Conservation (phyloP, 2,329 filamentous ascomycete species). For the Botrytis galanthina region DNA sequence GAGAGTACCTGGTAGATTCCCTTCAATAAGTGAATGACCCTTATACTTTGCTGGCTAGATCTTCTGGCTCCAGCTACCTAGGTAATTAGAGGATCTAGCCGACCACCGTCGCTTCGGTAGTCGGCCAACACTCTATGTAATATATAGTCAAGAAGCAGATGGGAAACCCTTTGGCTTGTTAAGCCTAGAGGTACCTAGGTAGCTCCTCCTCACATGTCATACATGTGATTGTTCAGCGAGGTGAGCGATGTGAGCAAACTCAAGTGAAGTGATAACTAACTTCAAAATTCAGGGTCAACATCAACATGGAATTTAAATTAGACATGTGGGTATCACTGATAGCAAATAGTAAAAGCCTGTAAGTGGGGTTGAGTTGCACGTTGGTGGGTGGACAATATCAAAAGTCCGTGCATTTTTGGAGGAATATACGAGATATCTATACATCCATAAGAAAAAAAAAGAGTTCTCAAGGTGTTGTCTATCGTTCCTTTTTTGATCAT, state of each 20-base stretch:
- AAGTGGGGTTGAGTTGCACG: slow-evolving; percentile 5
- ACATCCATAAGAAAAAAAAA: neutral
- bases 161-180: neutral
- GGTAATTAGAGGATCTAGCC: neutral
- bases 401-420: slow-evolving; percentile 17
- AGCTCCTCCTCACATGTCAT: neutral
- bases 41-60: neutral
- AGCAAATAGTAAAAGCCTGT: neutral
- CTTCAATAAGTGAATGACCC: neutral
- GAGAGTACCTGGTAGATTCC: neutral
- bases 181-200: neutral
- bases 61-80: neutral
- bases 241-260: neutral
- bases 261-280: neutral
- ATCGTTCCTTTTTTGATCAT: slow-evolving; percentile 22
- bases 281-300: neutral
- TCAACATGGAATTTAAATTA: neutral
- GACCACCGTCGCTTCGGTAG: neutral
- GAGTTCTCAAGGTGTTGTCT: slow-evolving; percentile 16
- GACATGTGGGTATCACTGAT: slow-evolving; percentile 4
- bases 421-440: slow-evolving; percentile 15
- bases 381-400: slow-evolving; percentile 11
- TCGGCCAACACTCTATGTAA: neutral
- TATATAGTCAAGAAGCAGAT: neutral
- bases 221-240: neutral